phyloP scores from a whole-genome alignment of 805 yeast species.

The Kurtzmaniella cleridarum region DNA sequence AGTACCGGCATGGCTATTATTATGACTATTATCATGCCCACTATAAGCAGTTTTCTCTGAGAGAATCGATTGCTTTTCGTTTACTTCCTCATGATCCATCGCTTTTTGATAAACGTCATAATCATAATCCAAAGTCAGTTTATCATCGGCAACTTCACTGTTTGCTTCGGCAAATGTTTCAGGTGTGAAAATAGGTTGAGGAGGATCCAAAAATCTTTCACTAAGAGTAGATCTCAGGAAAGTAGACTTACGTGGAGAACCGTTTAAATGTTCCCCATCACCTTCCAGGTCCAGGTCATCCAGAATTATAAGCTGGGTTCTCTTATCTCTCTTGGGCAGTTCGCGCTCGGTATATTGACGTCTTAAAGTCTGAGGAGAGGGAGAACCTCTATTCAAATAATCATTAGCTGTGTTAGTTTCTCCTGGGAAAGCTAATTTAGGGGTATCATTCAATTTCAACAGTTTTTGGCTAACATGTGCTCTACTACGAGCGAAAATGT shows the following conservation, averaged over 20 bases:
- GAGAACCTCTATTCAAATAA: not conserved
- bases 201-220: constrained; percentile 53
- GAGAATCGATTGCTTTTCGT: constrained; percentile 30
- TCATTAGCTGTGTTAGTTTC: not conserved
- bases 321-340: constrained; percentile 61
- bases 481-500: constrained; percentile 36
- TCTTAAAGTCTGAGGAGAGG: constrained; percentile 43
- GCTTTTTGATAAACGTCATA: constrained; percentile 30
- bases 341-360: constrained; percentile 64
- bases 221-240: constrained; percentile 31
- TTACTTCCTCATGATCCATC: constrained; percentile 25
- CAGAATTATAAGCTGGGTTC: constrained; percentile 44
- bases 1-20: constrained; percentile 6
- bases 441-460: constrained; percentile 2
- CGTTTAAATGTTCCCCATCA: constrained; percentile 14
- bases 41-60: constrained; percentile 17
- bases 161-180: constrained; percentile 59
- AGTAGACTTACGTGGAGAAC: constrained; percentile 32
- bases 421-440: no score
- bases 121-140: constrained; percentile 32
- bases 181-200: constrained; percentile 62
- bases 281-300: constrained; percentile 22
- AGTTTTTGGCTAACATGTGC: constrained; percentile 12
- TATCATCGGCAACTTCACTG: constrained; percentile 17
- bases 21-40: constrained; percentile 16